A percentile compares a stretch with the other conserved stretches of the same genome.
Conservation (phyloP, 1,139 yeast genomes). For the Pichia sp. region DNA sequence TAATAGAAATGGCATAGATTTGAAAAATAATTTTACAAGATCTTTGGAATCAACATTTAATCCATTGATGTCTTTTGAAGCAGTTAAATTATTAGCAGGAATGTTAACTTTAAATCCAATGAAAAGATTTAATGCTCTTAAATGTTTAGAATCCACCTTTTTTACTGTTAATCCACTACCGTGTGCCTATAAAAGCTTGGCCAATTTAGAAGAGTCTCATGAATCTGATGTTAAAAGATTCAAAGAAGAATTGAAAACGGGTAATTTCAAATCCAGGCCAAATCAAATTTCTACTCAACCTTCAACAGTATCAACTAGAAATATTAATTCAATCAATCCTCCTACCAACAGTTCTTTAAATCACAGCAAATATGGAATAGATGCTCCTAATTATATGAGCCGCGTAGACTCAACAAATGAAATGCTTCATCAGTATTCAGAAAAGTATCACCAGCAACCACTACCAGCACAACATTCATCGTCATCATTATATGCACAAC, state of each 20-base stretch:
- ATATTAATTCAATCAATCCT: neutral
- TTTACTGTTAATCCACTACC: conserved; percentile 65
- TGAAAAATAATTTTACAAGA: conserved; percentile 41
- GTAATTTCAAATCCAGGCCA: neutral
- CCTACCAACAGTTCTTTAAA: conserved; percentile 15
- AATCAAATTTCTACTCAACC: neutral
- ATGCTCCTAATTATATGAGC: conserved; percentile 8
- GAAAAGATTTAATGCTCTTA: conserved; percentile 68
- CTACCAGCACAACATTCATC: neutral
- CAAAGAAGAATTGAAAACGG: conserved; percentile 34
- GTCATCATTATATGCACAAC: neutral
- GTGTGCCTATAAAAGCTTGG: conserved; percentile 47
- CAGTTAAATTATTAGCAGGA: conserved; percentile 43
- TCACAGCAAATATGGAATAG: conserved; percentile 23
- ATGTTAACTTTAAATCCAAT: conserved; percentile 63
- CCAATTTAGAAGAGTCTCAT: conserved; percentile 77
- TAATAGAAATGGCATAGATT: conserved; percentile 46
- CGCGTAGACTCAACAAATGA: conserved; percentile 5
- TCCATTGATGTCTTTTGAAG: conserved; percentile 24
- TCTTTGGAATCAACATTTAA: conserved; percentile 48
- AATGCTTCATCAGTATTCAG: neutral
- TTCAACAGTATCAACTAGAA: neutral
- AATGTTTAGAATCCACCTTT: conserved; percentile 67
- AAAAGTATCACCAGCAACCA: neutral
- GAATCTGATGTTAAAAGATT: conserved; percentile 73